Evolutionary conservation across 345 rosid species (phyloP), one percentile per base, ranked within the genome.

Genomic region (Lenwebbia sp.): DNA sequence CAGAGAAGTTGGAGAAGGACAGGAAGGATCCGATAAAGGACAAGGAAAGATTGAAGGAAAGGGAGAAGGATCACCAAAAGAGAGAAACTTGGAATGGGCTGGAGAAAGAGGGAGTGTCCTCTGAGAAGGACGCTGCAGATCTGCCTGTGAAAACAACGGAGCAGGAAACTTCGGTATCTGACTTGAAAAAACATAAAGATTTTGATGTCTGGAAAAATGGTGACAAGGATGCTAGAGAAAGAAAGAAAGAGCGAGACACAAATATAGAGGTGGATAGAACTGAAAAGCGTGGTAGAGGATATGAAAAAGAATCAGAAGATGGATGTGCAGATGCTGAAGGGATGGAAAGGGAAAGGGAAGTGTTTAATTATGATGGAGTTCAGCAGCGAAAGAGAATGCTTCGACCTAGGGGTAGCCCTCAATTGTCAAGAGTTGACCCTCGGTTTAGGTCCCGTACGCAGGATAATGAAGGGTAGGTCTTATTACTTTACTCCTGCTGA

Each of bases 371-470:
- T 90, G 99, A 91, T 88, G 99, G 99, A 87, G 95, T 95, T 87
- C 99, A 97, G 90, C 99, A 95, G 91, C 94, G 97, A 83, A 97
- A 95, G 95, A 92, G 98, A 92, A 94, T 96, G 99, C 96, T 93
- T 83, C 91, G 98, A 84, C 95, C 99, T 33, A 94, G 98, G 89
- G 97, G 98, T 76, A 96, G 99, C 88, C 98, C 99, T 83, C 98
- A 94, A 87, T 88, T 93, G 85, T 88, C 90, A 58, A 94, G 91
- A 53, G 95, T 96, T 28, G 99, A 98, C 57, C 90, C 93, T 21
- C 90, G 91, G 76, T 94, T 89, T 60, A 92, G 91, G 90, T 86
- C 97, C 70, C 97, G 94, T 60, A 53, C 93, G 52, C 98, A 94
- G 87, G 99, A 96, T 52, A 94, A 90, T 88, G 99, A 95, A 90